These are phyloP conservation scores for Gossypium gossypioides DNA, from an alignment of 441 rosid species.

Conservation along the genomic window DNA sequence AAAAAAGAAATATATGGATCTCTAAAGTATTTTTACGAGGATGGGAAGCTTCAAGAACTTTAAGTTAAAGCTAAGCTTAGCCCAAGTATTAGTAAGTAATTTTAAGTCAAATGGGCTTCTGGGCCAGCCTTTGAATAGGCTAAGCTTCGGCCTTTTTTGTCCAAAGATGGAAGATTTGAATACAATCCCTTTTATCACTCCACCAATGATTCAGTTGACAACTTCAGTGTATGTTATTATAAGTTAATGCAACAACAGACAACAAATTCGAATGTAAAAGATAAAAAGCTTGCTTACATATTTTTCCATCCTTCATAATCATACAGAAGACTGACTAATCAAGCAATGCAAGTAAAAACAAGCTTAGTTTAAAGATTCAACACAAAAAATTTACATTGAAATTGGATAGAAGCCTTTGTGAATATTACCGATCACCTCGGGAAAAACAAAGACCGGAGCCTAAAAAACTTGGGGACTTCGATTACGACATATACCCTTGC, in stretches of 20 bases:
- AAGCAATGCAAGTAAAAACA: not conserved
- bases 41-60: too few species aligned
- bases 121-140: not conserved
- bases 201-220: too few species aligned
- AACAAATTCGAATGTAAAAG: not conserved
- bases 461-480: conserved; percentile 10
- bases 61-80: not conserved
- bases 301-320: not conserved
- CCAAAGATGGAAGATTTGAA: too few species aligned
- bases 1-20: too few species aligned
- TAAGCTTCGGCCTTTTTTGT: not conserved
- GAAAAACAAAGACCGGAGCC: conserved; percentile 13
- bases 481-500: conserved; percentile 11
- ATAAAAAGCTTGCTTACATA: not conserved
- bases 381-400: conserved; percentile 12
- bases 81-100: not conserved
- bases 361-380: not conserved
- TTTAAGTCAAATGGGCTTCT: not conserved
- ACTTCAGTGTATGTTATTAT: not conserved
- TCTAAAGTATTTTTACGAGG: too few species aligned
- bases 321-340: not conserved
- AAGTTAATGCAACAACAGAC: not conserved
- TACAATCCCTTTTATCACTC: too few species aligned
- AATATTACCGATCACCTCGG: not conserved
- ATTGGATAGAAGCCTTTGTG: not conserved